Conservation (phyloP, 1,284 basidiomycete species). For the Ceratobasidium sp. region DNA sequence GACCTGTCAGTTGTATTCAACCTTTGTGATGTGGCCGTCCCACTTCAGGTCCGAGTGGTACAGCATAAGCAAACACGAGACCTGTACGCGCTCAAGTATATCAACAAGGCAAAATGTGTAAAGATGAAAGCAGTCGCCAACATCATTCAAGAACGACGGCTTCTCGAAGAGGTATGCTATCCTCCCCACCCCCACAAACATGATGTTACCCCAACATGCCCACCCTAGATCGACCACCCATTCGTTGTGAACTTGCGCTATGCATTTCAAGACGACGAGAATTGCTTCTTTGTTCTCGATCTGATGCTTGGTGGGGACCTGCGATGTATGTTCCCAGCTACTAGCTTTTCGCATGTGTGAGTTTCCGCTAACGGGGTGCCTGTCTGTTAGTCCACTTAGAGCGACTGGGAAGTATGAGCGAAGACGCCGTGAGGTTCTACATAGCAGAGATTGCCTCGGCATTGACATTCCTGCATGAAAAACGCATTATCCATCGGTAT, state of each 20-base stretch:
- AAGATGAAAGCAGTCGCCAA: constrained; percentile 98
- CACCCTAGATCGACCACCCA: constrained; percentile 85
- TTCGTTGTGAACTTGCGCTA: constrained; percentile 95
- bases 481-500: constrained; percentile 92
- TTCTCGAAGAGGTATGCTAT: constrained; percentile 83
- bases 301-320: constrained; percentile 96
- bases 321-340: constrained; percentile 67
- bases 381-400: constrained; percentile 76
- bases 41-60: constrained; percentile 88
- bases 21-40: constrained; percentile 26
- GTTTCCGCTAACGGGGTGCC: constrained; percentile 24
- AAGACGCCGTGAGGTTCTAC: constrained; percentile 87
- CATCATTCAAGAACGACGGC: constrained; percentile 90
- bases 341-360: constrained; percentile 5
- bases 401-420: constrained; percentile 75
- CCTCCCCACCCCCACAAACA: background rate
- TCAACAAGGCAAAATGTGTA: constrained; percentile 97
- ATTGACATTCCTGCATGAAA: constrained; percentile 86
- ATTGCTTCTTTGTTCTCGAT: constrained; percentile 97
- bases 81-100: constrained; percentile 97
- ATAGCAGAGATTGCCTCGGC: constrained; percentile 86
- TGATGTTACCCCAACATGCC: constrained; percentile 18
- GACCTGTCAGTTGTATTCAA: constrained; percentile 40
- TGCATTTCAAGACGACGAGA: constrained; percentile 97
- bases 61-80: constrained; percentile 97